These are phyloP conservation scores for Aspergillus costaricaensis DNA, from an alignment of 2,329 filamentous ascomycete species.

Conservation along the genomic window DNA sequence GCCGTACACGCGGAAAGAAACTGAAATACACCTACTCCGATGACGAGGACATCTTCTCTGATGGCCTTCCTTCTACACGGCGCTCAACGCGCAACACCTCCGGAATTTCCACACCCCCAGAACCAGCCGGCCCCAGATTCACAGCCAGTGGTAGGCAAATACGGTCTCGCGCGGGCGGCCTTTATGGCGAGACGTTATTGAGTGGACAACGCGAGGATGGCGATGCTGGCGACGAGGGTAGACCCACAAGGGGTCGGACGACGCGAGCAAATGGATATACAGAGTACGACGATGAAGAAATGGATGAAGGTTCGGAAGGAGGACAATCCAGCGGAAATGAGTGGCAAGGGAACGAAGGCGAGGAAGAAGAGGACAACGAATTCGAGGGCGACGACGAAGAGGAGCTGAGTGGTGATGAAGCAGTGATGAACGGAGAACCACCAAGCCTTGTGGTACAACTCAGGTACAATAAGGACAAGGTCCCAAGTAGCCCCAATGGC, in stretches of 20 bases:
- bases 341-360: constrained; percentile 73
- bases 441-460: constrained; percentile 75
- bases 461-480: constrained; percentile 42
- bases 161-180: constrained; percentile 54
- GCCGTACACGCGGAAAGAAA: constrained; percentile 91
- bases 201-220: constrained; percentile 54
- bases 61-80: constrained; percentile 65
- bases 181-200: constrained; percentile 58
- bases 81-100: constrained; percentile 66
- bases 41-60: constrained; percentile 71
- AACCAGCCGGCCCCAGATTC: constrained; percentile 63
- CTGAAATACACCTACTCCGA: constrained; percentile 97
- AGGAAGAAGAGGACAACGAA: constrained; percentile 70
- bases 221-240: constrained; percentile 47
- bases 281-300: constrained; percentile 63
- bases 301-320: constrained; percentile 67
- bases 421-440: constrained; percentile 55
- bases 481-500: constrained; percentile 19
- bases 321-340: constrained; percentile 64
- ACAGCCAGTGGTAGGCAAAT: constrained; percentile 90
- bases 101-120: constrained; percentile 70
- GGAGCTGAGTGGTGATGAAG: constrained; percentile 43
- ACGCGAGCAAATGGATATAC: constrained; percentile 42
- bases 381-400: constrained; percentile 59
- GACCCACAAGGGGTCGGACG: constrained; percentile 41